These are phyloP conservation scores for Tricholoma sp. DNA, from an alignment of 768 basidiomycete genomes.

Conservation along the genomic window DNA sequence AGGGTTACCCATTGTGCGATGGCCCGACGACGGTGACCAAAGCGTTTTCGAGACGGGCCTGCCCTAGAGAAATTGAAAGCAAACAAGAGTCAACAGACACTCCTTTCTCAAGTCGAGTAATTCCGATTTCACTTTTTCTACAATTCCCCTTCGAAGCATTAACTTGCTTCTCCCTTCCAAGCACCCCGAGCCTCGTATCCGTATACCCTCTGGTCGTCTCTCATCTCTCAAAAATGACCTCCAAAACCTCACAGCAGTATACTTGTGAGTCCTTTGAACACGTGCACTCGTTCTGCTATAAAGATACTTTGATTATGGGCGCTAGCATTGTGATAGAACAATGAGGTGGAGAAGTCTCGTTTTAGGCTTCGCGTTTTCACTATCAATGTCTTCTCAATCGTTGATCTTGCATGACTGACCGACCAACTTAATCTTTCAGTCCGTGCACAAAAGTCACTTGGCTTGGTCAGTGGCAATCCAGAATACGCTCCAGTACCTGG, in stretches of 20 bases:
- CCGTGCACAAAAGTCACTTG: slow-evolving; percentile 92
- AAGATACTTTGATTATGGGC: slow-evolving; percentile 2
- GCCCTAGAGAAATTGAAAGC: slow-evolving; percentile 8
- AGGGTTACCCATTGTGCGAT: neutral
- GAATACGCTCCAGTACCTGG: slow-evolving; percentile 61
- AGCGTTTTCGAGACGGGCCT: neutral
- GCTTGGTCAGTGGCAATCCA: slow-evolving; percentile 79
- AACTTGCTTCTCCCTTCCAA: slow-evolving; percentile 83
- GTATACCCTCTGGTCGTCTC: slow-evolving; percentile 26
- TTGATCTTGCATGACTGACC: slow-evolving; percentile 11
- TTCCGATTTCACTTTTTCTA: neutral
- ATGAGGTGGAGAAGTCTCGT: too few relatives aligned
- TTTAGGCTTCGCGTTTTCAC: neutral
- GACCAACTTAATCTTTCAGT: slow-evolving; percentile 43
- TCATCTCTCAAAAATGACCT: slow-evolving; percentile 51
- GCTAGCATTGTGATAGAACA: neutral
- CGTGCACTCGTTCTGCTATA: slow-evolving; percentile 6
- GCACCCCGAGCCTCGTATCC: slow-evolving; percentile 25
- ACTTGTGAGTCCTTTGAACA: slow-evolving; percentile 55
- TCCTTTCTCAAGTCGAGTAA: neutral
- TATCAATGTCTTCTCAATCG: neutral
- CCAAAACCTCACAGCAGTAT: slow-evolving; percentile 76
- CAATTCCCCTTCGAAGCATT: slow-evolving; percentile 59
- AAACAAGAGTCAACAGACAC: slow-evolving; percentile 13
- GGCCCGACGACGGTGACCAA: neutral